These are phyloP conservation scores for Ogataea nitratoaversa DNA, from an alignment of 805 yeast genomes.

Conservation along the genomic window DNA sequence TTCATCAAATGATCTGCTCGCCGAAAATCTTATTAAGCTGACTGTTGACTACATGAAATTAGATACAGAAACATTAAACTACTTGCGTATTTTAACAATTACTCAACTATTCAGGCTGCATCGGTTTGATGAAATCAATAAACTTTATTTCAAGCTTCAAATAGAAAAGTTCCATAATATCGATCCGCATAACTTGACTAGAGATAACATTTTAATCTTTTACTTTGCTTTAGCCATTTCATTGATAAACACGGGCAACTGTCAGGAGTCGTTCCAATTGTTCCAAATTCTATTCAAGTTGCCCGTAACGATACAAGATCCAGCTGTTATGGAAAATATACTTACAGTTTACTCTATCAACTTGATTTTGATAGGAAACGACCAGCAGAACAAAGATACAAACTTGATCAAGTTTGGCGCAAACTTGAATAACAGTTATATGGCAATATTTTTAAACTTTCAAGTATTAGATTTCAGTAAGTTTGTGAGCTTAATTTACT, in stretches of 20 bases:
- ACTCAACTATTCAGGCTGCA: conserved; percentile 1
- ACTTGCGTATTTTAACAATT: conserved; percentile 7
- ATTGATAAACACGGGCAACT: conserved; percentile 12
- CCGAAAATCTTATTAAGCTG: conserved; percentile 3
- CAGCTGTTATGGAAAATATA: conserved; percentile 5
- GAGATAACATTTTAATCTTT: conserved; percentile 11
- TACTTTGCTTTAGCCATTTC: conserved; percentile 17
- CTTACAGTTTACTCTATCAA: conserved; percentile 16
- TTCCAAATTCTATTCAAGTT: conserved; percentile 18
- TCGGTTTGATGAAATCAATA: conserved; percentile 1
- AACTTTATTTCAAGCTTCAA: conserved; percentile 2
- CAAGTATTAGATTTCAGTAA: conserved; percentile 10
- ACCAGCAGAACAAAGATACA: conserved; percentile 6
- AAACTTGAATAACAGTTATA: conserved; percentile 3
- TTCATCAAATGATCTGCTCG: conserved; percentile 4
- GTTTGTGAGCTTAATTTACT: conserved; percentile 9
- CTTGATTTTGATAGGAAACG: conserved; percentile 9
- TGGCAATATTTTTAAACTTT: conserved; percentile 13
- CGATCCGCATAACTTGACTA: conserved; percentile 10
- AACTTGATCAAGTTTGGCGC: conserved; percentile 13
- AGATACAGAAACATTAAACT: conserved; percentile 4
- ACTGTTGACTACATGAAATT: background rate
- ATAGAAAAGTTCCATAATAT: conserved; percentile 10
- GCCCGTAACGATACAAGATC: conserved; percentile 4
- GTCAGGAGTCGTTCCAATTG: conserved; percentile 15